Conservation (phyloP, 2,329 filamentous ascomycete genomes). For the Grosmannia huntii region DNA sequence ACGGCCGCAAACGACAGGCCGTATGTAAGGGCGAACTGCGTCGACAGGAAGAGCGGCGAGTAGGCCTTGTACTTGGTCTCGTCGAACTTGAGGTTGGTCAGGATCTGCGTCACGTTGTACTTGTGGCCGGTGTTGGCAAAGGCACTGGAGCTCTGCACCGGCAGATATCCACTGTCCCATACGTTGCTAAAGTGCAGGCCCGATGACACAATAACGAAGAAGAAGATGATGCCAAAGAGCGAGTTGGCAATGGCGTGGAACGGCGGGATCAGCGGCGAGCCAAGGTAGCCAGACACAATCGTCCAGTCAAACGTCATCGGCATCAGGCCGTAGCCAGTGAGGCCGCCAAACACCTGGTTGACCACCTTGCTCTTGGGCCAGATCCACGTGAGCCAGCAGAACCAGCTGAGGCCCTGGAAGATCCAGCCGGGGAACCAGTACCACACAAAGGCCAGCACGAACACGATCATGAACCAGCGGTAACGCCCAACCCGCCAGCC, state of each 20-base stretch:
- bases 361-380: constrained; percentile 30
- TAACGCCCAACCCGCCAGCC: constrained; percentile 55
- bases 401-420: constrained; percentile 33
- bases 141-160: constrained; percentile 45
- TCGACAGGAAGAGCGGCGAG: constrained; percentile 51
- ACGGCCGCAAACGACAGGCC: constrained; percentile 47
- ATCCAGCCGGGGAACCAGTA: constrained; percentile 45
- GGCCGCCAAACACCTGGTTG: constrained; percentile 34
- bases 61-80: constrained; percentile 48
- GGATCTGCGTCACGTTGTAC: constrained; percentile 50
- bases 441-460: constrained; percentile 37
- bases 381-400: constrained; percentile 34
- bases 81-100: constrained; percentile 46
- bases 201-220: constrained; percentile 44
- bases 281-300: constrained; percentile 33
- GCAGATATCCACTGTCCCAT: constrained; percentile 48
- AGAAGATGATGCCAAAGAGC: constrained; percentile 37
- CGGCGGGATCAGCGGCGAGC: constrained; percentile 36
- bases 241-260: constrained; percentile 46
- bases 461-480: constrained; percentile 47
- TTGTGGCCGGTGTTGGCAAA: constrained; percentile 50
- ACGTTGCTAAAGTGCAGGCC: constrained; percentile 44
- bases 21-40: constrained; percentile 47
- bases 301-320: constrained; percentile 27
- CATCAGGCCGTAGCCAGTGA: constrained; percentile 23